Percentiles rank a stretch among this genome's conserved stretches.
Conservation (phyloP, 2,329 filamentous ascomycete genomes). For the Fusarium staphyleae region DNA sequence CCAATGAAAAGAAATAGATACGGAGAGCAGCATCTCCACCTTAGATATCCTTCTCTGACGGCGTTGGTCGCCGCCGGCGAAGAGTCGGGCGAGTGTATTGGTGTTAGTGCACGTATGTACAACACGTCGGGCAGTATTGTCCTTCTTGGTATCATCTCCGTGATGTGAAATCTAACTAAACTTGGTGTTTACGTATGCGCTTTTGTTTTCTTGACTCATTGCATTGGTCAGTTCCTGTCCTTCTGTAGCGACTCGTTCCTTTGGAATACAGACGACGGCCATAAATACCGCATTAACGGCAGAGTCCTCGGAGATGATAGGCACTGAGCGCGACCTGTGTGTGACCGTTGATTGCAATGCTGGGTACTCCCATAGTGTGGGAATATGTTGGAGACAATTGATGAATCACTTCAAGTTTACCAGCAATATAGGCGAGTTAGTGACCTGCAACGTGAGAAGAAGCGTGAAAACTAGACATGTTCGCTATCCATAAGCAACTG, state of each 20-base stretch:
- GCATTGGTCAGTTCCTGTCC: too few species aligned
- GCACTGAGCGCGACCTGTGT: too few species aligned
- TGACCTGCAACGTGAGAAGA: neutral
- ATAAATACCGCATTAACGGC: neutral
- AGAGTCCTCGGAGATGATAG: too few species aligned
- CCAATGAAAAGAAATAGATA: conserved; percentile 9
- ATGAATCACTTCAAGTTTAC: too few species aligned
- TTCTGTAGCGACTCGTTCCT: neutral
- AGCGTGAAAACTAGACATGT: neutral
- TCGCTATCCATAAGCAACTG: conserved; percentile 2
- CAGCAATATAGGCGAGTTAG: too few species aligned
- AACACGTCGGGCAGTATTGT: neutral
- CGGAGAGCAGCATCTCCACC: conserved; percentile 6
- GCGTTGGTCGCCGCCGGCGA: conserved; percentile 24
- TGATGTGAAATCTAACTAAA: too few species aligned
- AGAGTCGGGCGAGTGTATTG: conserved; percentile 17
- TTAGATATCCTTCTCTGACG: conserved; percentile 10
- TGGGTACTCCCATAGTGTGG: too few species aligned
- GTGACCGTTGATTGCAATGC: too few species aligned
- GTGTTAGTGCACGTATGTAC: neutral
- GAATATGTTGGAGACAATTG: too few species aligned
- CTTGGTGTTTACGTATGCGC: conserved; percentile 20
- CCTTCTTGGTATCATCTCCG: neutral
- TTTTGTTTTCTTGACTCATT: conserved; percentile 24
- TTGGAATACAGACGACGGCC: too few species aligned